These are phyloP conservation scores for Beauveria australis DNA, from an alignment of 2,329 filamentous ascomycete genomes.

Conservation along the genomic window DNA sequence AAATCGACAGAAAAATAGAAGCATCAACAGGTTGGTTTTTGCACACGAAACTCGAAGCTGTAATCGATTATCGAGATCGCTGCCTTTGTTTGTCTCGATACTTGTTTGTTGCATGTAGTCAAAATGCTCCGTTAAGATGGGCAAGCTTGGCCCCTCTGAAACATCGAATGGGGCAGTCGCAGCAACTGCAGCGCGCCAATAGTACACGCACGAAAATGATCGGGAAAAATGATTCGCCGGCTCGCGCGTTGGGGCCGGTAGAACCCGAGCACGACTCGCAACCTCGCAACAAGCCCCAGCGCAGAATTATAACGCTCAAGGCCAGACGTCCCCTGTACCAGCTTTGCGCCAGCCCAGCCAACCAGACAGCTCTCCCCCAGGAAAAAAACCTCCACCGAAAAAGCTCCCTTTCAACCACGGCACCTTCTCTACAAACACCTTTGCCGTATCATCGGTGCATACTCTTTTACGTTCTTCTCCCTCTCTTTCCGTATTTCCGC, in stretches of 20 bases:
- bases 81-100: slow-evolving; percentile 31
- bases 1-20: neutral
- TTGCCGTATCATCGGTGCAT: neutral
- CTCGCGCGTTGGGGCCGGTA: slow-evolving; percentile 4
- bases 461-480: neutral
- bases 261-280: slow-evolving; percentile 9
- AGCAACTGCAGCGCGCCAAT: neutral
- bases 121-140: neutral
- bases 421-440: neutral
- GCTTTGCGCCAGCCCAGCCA: neutral
- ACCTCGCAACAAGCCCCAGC: neutral
- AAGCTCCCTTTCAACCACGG: slow-evolving; percentile 11
- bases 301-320: neutral
- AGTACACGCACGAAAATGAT: slow-evolving; percentile 11
- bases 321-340: neutral
- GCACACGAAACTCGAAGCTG: neutral
- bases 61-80: slow-evolving; percentile 25
- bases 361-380: slow-evolving; percentile 1
- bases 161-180: neutral
- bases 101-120: neutral
- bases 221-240: slow-evolving; percentile 11
- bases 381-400: slow-evolving; percentile 9
- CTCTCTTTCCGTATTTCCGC: slow-evolving; percentile 12
- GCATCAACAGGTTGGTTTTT: too few relatives aligned
- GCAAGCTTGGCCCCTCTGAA: neutral